Evolutionary conservation across 1,139 yeast species (phyloP), one percentile per base, ranked within the genome.

Genomic region (Diutina siamensis): DNA sequence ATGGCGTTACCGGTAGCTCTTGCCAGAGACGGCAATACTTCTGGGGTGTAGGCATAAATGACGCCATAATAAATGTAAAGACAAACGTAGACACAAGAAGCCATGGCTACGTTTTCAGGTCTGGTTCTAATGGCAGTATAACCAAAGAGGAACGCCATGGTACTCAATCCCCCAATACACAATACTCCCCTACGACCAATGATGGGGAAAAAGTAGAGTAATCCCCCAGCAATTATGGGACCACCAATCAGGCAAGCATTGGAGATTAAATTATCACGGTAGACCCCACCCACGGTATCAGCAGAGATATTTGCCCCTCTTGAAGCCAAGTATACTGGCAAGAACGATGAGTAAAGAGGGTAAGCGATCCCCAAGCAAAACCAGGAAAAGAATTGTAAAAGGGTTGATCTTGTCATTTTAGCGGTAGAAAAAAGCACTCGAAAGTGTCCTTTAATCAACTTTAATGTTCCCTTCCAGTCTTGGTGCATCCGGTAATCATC

Each of bases 11-110:
- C 82, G 0, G 82, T 76, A 2, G 76, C 76, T 52, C 83, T 61
- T 20, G 76, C 76, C 18, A 62, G 60, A 2, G 80, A 65, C 1
- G 82, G 82, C 57, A 77, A 66, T 35, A 74, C 76, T 56, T 77
- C 83, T 0, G 82, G 81, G 1, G 80, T 72, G 50, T 72, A 76
- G 1, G 80, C 81, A 55, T 73, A 77, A 41, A 77, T 61, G 44
- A 71, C 69, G 0, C 78, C 78, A 53, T 73, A 76, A 59, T 76
- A 76, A 46, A 76, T 64, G 56, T 75, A 72, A 50, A 74, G 60
- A 47, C 72, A 63, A 47, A 76, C 64, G 54, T 68, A 74, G 18
- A 76, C 73, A 19, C 73, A 68, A 18, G 79, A 67, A 25, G 74
- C 65, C 48, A 77, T 68, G 1, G 76, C 83, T 20, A 76, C 71